Evolutionary conservation across 495 filamentous ascomycete species (phyloP).

Genomic region (Glutinoglossum americanum): DNA sequence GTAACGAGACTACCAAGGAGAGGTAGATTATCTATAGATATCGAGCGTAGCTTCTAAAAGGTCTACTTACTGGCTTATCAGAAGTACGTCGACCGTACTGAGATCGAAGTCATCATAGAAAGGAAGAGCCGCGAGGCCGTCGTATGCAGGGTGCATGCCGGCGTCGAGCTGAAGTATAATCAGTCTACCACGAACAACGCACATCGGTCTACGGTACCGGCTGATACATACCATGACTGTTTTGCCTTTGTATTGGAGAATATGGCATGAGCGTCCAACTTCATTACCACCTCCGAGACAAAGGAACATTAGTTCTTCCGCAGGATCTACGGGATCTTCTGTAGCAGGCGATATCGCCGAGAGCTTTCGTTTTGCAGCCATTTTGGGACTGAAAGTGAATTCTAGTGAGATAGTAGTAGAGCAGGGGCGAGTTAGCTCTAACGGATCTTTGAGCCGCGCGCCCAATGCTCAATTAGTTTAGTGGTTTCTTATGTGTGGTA

Average conservation of each 20-base stretch:
- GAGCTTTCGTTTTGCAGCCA: conserved; percentile 28
- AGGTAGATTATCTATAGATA: not conserved
- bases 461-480: not conserved
- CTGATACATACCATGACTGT: conserved; percentile 67
- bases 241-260: conserved; percentile 96
- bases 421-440: not conserved
- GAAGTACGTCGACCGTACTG: conserved; percentile 84
- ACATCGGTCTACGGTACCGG: not conserved
- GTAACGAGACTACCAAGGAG: not conserved
- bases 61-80: conserved; percentile 80
- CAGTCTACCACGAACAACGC: not conserved
- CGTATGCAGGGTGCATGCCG: conserved; percentile 91
- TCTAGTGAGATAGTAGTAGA: not conserved
- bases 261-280: conserved; percentile 91
- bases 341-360: conserved; percentile 15
- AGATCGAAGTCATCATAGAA: conserved; percentile 98
- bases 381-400: conserved; percentile 6
- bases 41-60: conserved; percentile 11
- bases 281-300: conserved; percentile 91
- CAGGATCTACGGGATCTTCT: conserved; percentile 24
- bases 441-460: too few species aligned
- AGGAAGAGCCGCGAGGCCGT: conserved; percentile 76
- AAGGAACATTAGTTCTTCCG: conserved; percentile 82
- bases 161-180: conserved; percentile 58
- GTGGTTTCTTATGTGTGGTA: not conserved